A percentile compares a stretch with the other conserved stretches of the same genome.
phyloP scores from a whole-genome alignment of 768 basidiomycete species.

The Rhizopogon sp. region DNA sequence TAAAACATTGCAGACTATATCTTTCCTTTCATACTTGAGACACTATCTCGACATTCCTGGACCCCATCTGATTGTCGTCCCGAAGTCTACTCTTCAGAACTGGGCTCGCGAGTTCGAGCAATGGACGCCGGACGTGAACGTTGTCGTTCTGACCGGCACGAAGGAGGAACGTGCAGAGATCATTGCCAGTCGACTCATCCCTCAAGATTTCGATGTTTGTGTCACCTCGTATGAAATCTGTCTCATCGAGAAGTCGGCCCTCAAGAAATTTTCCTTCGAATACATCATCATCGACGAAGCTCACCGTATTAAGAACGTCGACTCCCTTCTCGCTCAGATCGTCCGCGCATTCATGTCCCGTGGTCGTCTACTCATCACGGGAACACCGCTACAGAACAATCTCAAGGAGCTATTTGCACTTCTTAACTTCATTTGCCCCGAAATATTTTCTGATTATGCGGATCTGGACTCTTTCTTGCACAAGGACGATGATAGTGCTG shows the following conservation, averaged over 20 bases:
- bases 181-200: slow-evolving; percentile 72
- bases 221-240: slow-evolving; percentile 98
- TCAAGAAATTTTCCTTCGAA: slow-evolving; percentile 95
- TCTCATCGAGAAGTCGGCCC: slow-evolving; percentile 85
- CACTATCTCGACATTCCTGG: slow-evolving; percentile 72
- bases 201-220: slow-evolving; percentile 89
- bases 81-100: slow-evolving; percentile 97
- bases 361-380: slow-evolving; percentile 90
- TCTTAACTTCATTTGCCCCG: slow-evolving; percentile 94
- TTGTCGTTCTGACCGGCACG: slow-evolving; percentile 76
- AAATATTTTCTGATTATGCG: slow-evolving; percentile 87
- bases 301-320: slow-evolving; percentile 98
- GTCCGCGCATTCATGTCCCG: slow-evolving; percentile 86
- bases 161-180: slow-evolving; percentile 87
- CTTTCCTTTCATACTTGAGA: slow-evolving; percentile 93
- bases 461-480: slow-evolving; percentile 94
- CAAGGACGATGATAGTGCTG: slow-evolving; percentile 67
- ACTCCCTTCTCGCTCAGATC: slow-evolving; percentile 92
- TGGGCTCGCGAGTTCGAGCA: slow-evolving; percentile 90
- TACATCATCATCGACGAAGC: slow-evolving; percentile 99
- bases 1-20: slow-evolving; percentile 97
- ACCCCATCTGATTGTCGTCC: slow-evolving; percentile 93
- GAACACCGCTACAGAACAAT: slow-evolving; percentile 95
- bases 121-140: slow-evolving; percentile 88
- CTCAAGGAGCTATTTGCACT: slow-evolving; percentile 91